Evolutionary conservation across 345 rosid genomes (phyloP), one percentile per base, ranked within the genome.

Genomic region (Pseudoturritis turrita): DNA sequence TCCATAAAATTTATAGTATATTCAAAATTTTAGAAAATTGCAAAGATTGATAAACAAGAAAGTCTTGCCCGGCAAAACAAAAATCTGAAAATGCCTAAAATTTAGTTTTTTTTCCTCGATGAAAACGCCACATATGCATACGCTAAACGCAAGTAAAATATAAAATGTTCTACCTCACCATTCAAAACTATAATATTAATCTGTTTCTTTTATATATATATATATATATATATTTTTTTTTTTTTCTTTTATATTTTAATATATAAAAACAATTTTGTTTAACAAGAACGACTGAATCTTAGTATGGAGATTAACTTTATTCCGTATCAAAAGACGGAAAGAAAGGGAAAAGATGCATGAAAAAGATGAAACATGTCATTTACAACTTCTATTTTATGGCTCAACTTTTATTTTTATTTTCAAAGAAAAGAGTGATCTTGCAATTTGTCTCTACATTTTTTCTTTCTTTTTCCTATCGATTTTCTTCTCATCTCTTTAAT

Each of bases 341-440:
- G 15, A 53, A 54, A 25, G 64, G 17, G 1, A 56, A 65, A 25
- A 44, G 17, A 73, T 53, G 55, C 45, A 52, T 72, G 55, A 43
- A 45, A 63, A 59, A 46, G 66, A 65, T 56, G 40, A 56, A 73
- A 73, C 65, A 15, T 73, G 52, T 64, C 71, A 65, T 73, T 45
- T 37, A 36, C 52, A 73, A 73, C 57, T 10, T 72, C 21, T 31
- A 15, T 23, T 51, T 65, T 51, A 52, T 50, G 17, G 2, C 61
- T 40, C 37, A 65, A 13, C 12, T 66, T 52, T 66, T 52, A 0
- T 17, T 72, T 62, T 29, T 57, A 2, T 2, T 11, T 31, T n/a
- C 2, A 52, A 63, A 43, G 21, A 36, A 63, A 22, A 26, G 4
- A 56, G 14, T 17, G 40, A 73, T 73, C 25, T 65, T 56, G 22